A percentile compares a stretch with the other conserved stretches of the same genome.
These are phyloP conservation scores for Voacanga thouarsii DNA, from an alignment of 257 asterid species.

Conservation along the genomic window DNA sequence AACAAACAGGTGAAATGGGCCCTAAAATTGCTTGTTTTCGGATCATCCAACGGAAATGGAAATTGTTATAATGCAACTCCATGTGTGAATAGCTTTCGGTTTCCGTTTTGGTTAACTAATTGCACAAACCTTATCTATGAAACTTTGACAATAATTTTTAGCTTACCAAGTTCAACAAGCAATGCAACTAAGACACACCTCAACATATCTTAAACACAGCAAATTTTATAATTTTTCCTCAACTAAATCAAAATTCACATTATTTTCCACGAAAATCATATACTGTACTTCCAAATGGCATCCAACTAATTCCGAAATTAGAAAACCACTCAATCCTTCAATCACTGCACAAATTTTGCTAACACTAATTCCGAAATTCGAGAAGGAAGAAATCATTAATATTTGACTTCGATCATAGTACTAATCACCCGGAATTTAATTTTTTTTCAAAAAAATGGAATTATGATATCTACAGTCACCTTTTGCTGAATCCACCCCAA, in stretches of 20 bases:
- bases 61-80: constrained; percentile 5
- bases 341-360: constrained; percentile 18
- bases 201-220: not conserved
- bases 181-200: not conserved
- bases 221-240: constrained; percentile 12
- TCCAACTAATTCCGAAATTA: constrained; percentile 2
- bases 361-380: not conserved
- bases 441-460: not conserved
- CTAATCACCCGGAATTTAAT: not conserved
- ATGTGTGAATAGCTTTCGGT: constrained; percentile 30
- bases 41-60: not conserved
- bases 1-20: not conserved
- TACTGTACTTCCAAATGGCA: not conserved
- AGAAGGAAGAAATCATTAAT: not conserved
- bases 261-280: constrained; percentile 20
- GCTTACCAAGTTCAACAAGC: constrained; percentile 20
- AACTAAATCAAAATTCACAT: constrained; percentile 12
- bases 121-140: constrained; percentile 23
- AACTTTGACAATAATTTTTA: constrained; percentile 34
- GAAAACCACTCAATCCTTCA: not conserved
- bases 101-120: constrained; percentile 48
- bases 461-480: constrained; percentile 11
- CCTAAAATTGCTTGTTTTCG: not conserved
- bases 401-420: constrained; percentile 5
- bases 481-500: constrained; percentile 29